These are phyloP conservation scores for Talaromyces stipitatus DNA, from an alignment of 495 filamentous ascomycete species.

Conservation along the genomic window DNA sequence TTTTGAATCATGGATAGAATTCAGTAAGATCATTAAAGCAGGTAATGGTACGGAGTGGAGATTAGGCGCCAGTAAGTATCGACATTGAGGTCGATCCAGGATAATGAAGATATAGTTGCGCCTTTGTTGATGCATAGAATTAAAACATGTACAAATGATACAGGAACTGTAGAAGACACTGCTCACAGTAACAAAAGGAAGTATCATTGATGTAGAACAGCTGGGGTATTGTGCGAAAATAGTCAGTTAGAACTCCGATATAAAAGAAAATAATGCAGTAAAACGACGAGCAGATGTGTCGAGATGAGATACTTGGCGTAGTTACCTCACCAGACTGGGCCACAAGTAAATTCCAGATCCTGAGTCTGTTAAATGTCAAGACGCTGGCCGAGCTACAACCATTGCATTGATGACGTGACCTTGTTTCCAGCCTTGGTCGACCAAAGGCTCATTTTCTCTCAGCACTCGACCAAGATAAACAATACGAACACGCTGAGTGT, in stretches of 20 bases:
- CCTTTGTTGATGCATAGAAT: neutral
- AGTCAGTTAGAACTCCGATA: conserved; percentile 7
- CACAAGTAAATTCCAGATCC: no score
- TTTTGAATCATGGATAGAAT: no score
- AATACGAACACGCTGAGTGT: conserved; percentile 52
- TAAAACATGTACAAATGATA: neutral
- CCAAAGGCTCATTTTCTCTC: conserved; percentile 54
- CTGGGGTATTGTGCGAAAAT: conserved; percentile 35
- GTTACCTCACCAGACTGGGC: no score
- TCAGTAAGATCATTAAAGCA: neutral
- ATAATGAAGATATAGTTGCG: neutral
- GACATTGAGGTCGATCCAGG: neutral
- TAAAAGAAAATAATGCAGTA: conserved; percentile 17
- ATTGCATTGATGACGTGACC: conserved; percentile 75
- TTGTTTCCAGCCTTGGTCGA: conserved; percentile 65
- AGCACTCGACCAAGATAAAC: conserved; percentile 76
- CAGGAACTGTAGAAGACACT: neutral
- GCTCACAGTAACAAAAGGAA: conserved; percentile 6
- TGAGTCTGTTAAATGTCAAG: conserved; percentile 10
- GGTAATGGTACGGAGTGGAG: neutral
- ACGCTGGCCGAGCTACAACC: conserved; percentile 43
- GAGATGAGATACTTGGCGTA: neutral
- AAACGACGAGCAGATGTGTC: neutral
- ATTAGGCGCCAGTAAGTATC: neutral
- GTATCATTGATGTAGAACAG: neutral